phyloP scores from a whole-genome alignment of 2,329 filamentous ascomycete genomes.

The Davidsoniella eucalypti region DNA sequence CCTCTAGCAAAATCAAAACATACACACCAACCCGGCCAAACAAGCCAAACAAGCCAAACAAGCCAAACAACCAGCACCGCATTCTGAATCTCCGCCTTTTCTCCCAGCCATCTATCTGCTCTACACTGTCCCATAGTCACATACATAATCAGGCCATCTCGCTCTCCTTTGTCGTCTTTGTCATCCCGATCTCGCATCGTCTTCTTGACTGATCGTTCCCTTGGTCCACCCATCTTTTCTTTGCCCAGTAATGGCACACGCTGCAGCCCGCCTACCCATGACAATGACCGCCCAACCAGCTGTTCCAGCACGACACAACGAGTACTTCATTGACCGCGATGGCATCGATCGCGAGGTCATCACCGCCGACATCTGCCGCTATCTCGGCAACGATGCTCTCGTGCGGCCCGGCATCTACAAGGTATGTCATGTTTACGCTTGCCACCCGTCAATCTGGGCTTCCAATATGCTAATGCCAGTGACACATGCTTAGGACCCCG shows the following conservation, averaged over 20 bases:
- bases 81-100: not conserved
- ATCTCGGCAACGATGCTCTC: slow-evolving; percentile 66
- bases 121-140: not conserved
- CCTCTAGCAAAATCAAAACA: not conserved
- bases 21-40: no score
- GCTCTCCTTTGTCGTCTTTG: not conserved
- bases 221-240: not conserved
- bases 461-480: slow-evolving; percentile 2
- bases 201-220: not conserved
- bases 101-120: not conserved
- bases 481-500: slow-evolving; percentile 28
- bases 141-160: not conserved
- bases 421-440: slow-evolving; percentile 29
- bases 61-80: no score
- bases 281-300: slow-evolving; percentile 3
- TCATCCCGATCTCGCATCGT: not conserved
- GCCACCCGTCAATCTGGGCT: slow-evolving; percentile 1
- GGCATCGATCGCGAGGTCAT: slow-evolving; percentile 44
- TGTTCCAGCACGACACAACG: slow-evolving; percentile 10
- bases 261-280: slow-evolving; percentile 5
- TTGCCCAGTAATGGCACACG: slow-evolving; percentile 4
- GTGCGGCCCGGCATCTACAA: slow-evolving; percentile 60
- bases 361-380: slow-evolving; percentile 70
- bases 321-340: slow-evolving; percentile 11
- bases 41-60: no score